Evolutionary conservation across 305 asterid species (phyloP).

Genomic region (Plantago coronopus): DNA sequence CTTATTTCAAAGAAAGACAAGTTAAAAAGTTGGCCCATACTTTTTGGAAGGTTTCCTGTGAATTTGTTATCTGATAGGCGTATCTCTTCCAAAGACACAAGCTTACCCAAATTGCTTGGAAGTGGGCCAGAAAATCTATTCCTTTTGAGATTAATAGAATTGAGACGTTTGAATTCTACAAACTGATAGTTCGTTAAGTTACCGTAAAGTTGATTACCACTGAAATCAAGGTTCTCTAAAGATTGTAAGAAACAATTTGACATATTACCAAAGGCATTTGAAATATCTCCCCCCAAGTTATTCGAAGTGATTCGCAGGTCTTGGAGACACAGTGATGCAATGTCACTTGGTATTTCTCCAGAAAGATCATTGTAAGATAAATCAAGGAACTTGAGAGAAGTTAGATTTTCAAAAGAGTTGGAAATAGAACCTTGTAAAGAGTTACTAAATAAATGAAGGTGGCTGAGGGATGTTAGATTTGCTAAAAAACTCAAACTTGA

Average conservation of each 20-base stretch:
- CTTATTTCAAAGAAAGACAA: background rate
- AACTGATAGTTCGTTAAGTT: background rate
- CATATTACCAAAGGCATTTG: background rate
- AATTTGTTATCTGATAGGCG: background rate
- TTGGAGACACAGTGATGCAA: background rate
- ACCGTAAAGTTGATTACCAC: background rate
- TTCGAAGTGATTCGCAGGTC: background rate
- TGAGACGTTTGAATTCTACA: background rate
- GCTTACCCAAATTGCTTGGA: background rate
- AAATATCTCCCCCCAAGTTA: background rate
- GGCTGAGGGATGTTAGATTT: too few species aligned
- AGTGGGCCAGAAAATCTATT: background rate
- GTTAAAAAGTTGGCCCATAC: constrained; percentile 9
- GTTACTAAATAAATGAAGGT: too few species aligned
- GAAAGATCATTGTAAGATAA: background rate
- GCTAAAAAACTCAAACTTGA: too few species aligned
- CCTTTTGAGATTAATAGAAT: background rate
- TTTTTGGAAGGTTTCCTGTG: constrained; percentile 5
- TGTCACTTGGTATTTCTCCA: constrained; percentile 6
- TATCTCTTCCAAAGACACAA: background rate
- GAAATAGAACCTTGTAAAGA: background rate
- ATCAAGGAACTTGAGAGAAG: background rate
- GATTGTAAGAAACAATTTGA: constrained; percentile 3
- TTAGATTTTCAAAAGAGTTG: background rate
- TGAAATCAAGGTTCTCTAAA: background rate